Evolutionary conservation across 2,329 filamentous ascomycete genomes (phyloP), one percentile per base, ranked within the genome.

Genomic region (Claviceps cyperi): DNA sequence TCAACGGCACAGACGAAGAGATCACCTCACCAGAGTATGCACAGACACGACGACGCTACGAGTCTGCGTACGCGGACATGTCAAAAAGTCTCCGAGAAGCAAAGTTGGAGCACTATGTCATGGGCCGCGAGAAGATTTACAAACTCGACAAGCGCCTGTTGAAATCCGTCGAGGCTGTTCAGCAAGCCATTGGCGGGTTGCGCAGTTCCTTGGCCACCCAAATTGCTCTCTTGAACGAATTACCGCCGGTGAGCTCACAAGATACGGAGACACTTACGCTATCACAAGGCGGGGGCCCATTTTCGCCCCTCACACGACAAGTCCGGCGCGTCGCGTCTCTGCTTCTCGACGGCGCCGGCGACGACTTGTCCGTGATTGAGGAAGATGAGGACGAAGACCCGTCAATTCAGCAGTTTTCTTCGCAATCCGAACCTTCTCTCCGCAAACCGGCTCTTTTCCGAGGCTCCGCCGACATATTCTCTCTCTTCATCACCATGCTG

Each of bases 151-250:
- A 83, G 55, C 81, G 78, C 22, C 75, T 97, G 4, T 84, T 91
- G 43, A 84, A 87, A 60, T 91, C 86, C 56, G 78, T 97, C 59
- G 87, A 94, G 63, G 81, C 80, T 45, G 74, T 97, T 28, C 83
- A 87, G 4, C 90, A 96, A 63, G 89, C 88, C 56, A 83, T 96
- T 55, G 90, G 91, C 63, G 92, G 91, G 7, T 70, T 98, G 59
- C 78, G 89, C 56, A 95, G 89, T 70, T 89, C 92, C 36, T 86
- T 92, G 24, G 78, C 84, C 52, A 90, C 89, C 21, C 91, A 98
- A 60, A 94, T 97, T 61, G 78, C 84, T 15, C 75, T 97, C 35
- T 72, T 95, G 36, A 81, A 82, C 53, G 85, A 92, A 61, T 71
- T 68, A 3, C 64, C 67, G 11, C 8, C 47, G 4, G 17, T 47